phyloP scores from a whole-genome alignment of 305 asterid genomes.

The Rubia balearica region DNA sequence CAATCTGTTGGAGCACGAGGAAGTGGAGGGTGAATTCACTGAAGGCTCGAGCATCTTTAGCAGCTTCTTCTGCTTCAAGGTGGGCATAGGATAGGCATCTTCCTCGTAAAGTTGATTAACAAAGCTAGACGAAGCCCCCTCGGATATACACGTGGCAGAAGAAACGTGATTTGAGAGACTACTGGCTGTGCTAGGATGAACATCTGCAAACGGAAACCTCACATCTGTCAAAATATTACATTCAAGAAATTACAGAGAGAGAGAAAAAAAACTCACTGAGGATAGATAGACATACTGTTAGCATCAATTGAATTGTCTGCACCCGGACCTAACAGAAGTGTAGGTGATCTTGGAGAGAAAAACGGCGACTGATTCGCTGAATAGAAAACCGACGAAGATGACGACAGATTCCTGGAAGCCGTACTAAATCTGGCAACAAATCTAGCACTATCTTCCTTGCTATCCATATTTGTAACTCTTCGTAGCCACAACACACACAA shows the following conservation, averaged over 20 bases:
- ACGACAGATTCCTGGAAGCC: slow-evolving; percentile 71
- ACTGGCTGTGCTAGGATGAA: slow-evolving; percentile 31
- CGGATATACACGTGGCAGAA: slow-evolving; percentile 46
- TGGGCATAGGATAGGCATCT: slow-evolving; percentile 33
- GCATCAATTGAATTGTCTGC: slow-evolving; percentile 36
- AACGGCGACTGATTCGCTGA: slow-evolving; percentile 95
- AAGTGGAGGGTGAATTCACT: slow-evolving; percentile 41
- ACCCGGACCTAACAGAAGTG: slow-evolving; percentile 36
- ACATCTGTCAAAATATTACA: slow-evolving; percentile 31
- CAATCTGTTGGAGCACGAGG: slow-evolving; percentile 58
- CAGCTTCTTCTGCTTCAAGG: slow-evolving; percentile 41
- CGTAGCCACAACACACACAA: slow-evolving; percentile 29
- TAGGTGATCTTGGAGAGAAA: slow-evolving; percentile 76
- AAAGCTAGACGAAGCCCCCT: slow-evolving; percentile 38
- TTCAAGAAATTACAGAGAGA: slow-evolving; percentile 19
- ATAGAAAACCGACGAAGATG: slow-evolving; percentile 86
- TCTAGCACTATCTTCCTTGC: slow-evolving; percentile 51
- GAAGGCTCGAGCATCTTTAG: slow-evolving; percentile 44
- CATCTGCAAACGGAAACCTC: slow-evolving; percentile 29
- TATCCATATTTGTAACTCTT: slow-evolving; percentile 53
- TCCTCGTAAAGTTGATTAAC: slow-evolving; percentile 26
- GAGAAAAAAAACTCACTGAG: slow-evolving; percentile 18
- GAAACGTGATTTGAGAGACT: slow-evolving; percentile 36
- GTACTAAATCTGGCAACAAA: slow-evolving; percentile 41
- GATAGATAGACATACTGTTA: slow-evolving; percentile 30